Percentiles rank a stretch among this genome's conserved stretches.
Conservation (phyloP, 2,329 filamentous ascomycete genomes). For the Epichloe uncinata region DNA sequence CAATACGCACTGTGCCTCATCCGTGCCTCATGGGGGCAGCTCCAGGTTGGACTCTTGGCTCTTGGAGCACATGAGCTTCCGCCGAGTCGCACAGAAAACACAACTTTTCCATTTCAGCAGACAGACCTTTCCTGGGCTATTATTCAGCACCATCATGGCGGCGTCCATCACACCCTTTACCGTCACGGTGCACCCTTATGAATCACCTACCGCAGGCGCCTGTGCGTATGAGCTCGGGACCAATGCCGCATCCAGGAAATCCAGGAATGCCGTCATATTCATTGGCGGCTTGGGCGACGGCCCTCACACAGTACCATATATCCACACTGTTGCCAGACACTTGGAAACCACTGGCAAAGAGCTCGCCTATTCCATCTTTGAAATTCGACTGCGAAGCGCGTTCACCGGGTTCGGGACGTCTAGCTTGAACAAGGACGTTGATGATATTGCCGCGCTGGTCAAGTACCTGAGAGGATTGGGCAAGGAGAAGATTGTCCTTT, state of each 20-base stretch:
- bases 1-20: not conserved
- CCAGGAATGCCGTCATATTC: conserved; percentile 50
- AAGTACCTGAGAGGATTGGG: conserved; percentile 38
- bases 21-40: not conserved
- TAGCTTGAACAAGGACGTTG: conserved; percentile 37
- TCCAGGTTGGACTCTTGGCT: not conserved
- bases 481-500: conserved; percentile 37
- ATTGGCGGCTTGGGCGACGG: conserved; percentile 60
- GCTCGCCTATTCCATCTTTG: conserved; percentile 40
- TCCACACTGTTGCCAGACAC: conserved; percentile 30
- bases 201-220: conserved; percentile 25
- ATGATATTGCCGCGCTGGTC: conserved; percentile 39
- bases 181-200: conserved; percentile 33
- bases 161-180: conserved; percentile 21
- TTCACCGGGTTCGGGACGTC: conserved; percentile 39
- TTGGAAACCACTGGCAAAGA: conserved; percentile 23
- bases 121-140: not conserved
- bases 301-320: conserved; percentile 50
- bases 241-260: conserved; percentile 29
- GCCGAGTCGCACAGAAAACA: not conserved
- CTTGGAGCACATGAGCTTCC: not conserved
- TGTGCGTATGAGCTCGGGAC: conserved; percentile 35
- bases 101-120: not conserved
- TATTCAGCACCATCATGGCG: conserved; percentile 12
- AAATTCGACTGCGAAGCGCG: conserved; percentile 41